phyloP scores from a whole-genome alignment of 2,329 filamentous ascomycete genomes.

The Huntiella omanensis region DNA sequence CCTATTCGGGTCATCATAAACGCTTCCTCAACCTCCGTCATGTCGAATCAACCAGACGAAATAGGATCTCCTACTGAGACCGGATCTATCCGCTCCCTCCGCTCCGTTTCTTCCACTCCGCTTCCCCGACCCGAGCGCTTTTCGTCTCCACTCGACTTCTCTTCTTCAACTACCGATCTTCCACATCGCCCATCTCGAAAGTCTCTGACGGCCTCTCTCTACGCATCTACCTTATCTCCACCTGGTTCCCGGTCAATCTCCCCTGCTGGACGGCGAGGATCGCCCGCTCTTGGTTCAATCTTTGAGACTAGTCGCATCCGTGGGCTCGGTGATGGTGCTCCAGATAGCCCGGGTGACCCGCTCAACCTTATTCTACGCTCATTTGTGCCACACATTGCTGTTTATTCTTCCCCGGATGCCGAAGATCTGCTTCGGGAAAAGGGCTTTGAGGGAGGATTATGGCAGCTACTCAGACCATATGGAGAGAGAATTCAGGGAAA shows the following conservation, averaged over 20 bases:
- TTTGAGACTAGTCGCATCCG: slow-evolving; percentile 29
- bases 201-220: slow-evolving; percentile 35
- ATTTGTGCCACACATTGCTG: slow-evolving; percentile 74
- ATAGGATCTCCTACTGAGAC: slow-evolving; percentile 39
- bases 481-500: slow-evolving; percentile 77
- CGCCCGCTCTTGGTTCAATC: slow-evolving; percentile 39
- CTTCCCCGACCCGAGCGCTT: slow-evolving; percentile 25
- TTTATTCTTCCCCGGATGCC: slow-evolving; percentile 74
- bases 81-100: slow-evolving; percentile 45
- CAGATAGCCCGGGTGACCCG: slow-evolving; percentile 32
- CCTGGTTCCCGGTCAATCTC: slow-evolving; percentile 50
- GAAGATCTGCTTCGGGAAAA: slow-evolving; percentile 65
- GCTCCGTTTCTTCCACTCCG: slow-evolving; percentile 41
- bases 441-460: slow-evolving; percentile 63
- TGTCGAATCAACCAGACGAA: slow-evolving; percentile 39
- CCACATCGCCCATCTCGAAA: slow-evolving; percentile 24
- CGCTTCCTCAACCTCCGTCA: too few species aligned
- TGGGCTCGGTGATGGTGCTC: slow-evolving; percentile 25
- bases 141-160: slow-evolving; percentile 10
- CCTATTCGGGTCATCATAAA: too few species aligned
- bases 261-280: slow-evolving; percentile 35
- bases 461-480: slow-evolving; percentile 76
- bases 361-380: slow-evolving; percentile 56
- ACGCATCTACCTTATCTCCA: slow-evolving; percentile 49
- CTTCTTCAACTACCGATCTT: slow-evolving; percentile 4